phyloP scores from a whole-genome alignment of 169 alveolate species.

The Plasmodium coatneyi region DNA sequence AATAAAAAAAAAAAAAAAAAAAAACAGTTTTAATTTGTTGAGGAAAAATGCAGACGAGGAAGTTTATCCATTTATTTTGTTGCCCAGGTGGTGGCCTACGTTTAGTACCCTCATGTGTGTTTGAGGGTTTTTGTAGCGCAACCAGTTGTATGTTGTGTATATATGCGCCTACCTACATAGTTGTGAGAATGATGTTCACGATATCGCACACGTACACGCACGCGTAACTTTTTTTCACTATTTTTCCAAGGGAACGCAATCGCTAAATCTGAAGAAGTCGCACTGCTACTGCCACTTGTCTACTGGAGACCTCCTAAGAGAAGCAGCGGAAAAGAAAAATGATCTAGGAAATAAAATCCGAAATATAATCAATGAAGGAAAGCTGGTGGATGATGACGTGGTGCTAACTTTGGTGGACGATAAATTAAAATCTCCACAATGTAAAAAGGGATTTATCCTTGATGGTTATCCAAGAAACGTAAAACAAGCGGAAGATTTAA shows the following conservation, averaged over 20 bases:
- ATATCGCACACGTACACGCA: background rate
- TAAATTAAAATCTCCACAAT: constrained; percentile 89
- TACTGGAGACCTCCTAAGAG: constrained; percentile 81
- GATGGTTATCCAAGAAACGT: constrained; percentile 97
- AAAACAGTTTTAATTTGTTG: background rate
- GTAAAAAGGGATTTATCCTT: constrained; percentile 93
- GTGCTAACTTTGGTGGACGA: constrained; percentile 90
- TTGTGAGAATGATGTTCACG: background rate
- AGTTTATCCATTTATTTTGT: background rate
- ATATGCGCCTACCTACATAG: background rate
- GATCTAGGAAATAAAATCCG: constrained; percentile 89
- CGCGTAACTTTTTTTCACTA: background rate
- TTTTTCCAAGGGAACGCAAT: constrained; percentile 82
- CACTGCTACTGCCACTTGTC: constrained; percentile 87
- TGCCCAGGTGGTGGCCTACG: background rate
- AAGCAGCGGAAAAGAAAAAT: constrained; percentile 82
- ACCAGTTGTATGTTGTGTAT: background rate
- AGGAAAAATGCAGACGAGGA: background rate
- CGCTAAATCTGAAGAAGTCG: constrained; percentile 76
- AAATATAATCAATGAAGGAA: constrained; percentile 92
- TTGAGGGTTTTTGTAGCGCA: background rate
- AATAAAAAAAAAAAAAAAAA: background rate
- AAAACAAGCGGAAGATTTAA: constrained; percentile 91
- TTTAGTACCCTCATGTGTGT: background rate
- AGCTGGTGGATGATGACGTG: constrained; percentile 92